A percentile compares a stretch with the other conserved stretches of the same genome.
phyloP scores from a whole-genome alignment of 805 yeast genomes.

The Tetrapisispora nanseiensis region DNA sequence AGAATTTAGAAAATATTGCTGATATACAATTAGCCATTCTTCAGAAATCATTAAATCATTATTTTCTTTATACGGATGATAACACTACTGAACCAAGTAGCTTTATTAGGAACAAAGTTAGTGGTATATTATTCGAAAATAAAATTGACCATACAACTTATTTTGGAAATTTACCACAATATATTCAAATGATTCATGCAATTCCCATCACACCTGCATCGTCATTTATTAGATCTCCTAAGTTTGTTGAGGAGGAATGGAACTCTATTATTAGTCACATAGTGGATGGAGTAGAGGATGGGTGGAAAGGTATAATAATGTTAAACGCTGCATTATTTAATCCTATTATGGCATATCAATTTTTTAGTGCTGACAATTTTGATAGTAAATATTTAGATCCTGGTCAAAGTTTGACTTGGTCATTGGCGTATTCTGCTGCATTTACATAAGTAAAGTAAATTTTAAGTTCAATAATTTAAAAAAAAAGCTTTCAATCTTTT shows the following conservation, averaged over 20 bases:
- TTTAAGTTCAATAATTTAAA: too few relatives aligned
- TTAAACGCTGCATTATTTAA: conserved; percentile 67
- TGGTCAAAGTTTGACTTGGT: conserved; percentile 86
- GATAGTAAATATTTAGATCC: conserved; percentile 51
- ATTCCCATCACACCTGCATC: conserved; percentile 63
- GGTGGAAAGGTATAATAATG: conserved; percentile 67
- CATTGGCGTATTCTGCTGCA: conserved; percentile 57
- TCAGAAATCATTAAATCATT: conserved; percentile 42
- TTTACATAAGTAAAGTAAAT: conserved; percentile 5
- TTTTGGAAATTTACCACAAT: conserved; percentile 63
- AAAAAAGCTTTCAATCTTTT: too few relatives aligned
- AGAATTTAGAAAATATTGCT: conserved; percentile 43
- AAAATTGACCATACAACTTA: conserved; percentile 66
- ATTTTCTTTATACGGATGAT: conserved; percentile 44
- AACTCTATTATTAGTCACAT: conserved; percentile 37
- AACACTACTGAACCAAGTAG: conserved; percentile 47
- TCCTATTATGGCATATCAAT: conserved; percentile 52
- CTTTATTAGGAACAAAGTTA: conserved; percentile 54
- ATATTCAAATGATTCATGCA: conserved; percentile 73
- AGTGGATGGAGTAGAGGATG: conserved; percentile 43
- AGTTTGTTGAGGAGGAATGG: conserved; percentile 54
- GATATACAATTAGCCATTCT: conserved; percentile 52
- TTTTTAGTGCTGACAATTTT: conserved; percentile 50
- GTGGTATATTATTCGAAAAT: conserved; percentile 67
- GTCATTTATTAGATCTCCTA: conserved; percentile 43